Percentiles rank a stretch among this genome's conserved stretches.
Conservation (phyloP, 2,329 filamentous ascomycete genomes). For the Onygena corvina region DNA sequence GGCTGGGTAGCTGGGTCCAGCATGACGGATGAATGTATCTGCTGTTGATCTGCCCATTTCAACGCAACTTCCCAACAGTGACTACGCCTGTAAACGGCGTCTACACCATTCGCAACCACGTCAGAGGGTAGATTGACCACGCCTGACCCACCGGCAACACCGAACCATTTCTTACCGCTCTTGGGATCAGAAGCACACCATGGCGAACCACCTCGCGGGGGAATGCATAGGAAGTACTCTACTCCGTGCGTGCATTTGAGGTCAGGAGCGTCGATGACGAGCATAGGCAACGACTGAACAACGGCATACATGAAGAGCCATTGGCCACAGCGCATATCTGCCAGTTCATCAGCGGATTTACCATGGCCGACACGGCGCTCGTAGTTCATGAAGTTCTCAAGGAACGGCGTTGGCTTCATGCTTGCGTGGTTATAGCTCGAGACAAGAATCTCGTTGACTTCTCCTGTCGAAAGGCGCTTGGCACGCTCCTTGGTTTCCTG, state of each 20-base stretch:
- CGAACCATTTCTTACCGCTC: constrained; percentile 37
- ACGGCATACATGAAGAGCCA: constrained; percentile 43
- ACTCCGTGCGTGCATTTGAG: constrained; percentile 35
- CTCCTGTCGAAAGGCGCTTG: constrained; percentile 64
- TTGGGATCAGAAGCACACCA: constrained; percentile 39
- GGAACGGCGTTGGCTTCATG: constrained; percentile 38
- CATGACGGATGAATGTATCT: constrained; percentile 26
- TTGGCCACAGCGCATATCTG: constrained; percentile 38
- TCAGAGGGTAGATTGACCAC: constrained; percentile 52
- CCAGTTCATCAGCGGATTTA: constrained; percentile 35
- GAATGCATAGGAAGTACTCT: constrained; percentile 41
- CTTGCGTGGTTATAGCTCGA: constrained; percentile 71
- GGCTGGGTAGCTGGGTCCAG: constrained; percentile 9
- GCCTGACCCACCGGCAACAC: constrained; percentile 49
- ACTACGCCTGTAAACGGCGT: constrained; percentile 55
- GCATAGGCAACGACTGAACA: constrained; percentile 38
- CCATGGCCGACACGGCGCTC: constrained; percentile 35
- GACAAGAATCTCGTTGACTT: constrained; percentile 64
- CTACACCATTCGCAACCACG: constrained; percentile 53
- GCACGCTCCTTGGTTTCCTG: constrained; percentile 58
- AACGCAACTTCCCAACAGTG: constrained; percentile 57
- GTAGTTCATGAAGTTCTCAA: constrained; percentile 39
- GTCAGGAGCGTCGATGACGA: constrained; percentile 39
- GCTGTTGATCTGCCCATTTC: constrained; percentile 43
- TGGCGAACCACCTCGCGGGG: constrained; percentile 37